phyloP scores from a whole-genome alignment of 2,329 filamentous ascomycete genomes.

The Cadophora gregata region DNA sequence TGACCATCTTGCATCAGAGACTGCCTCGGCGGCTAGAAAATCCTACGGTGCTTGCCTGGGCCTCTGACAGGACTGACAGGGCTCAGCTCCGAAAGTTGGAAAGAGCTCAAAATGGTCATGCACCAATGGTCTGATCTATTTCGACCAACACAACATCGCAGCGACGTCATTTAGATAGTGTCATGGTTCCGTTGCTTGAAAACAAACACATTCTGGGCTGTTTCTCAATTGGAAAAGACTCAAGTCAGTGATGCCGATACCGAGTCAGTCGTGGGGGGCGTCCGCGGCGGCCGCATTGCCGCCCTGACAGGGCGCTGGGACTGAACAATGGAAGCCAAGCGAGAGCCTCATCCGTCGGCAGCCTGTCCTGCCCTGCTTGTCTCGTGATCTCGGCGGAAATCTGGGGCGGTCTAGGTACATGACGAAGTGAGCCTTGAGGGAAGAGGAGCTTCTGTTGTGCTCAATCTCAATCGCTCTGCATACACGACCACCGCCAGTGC shows the following conservation, averaged over 20 bases:
- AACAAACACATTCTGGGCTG: background rate
- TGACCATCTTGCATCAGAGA: background rate
- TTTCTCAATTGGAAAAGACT: background rate
- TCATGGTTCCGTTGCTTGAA: background rate
- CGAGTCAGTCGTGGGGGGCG: background rate
- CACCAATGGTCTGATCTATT: background rate
- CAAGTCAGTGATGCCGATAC: background rate
- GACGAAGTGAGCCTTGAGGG: background rate
- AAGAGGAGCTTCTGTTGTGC: constrained; percentile 1
- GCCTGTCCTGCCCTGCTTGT: background rate
- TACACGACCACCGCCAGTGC: background rate
- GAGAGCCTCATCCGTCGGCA: background rate
- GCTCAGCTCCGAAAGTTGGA: background rate
- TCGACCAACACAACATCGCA: background rate
- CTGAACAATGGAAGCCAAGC: background rate
- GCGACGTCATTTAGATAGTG: no score
- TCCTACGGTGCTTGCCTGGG: background rate
- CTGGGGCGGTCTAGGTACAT: background rate
- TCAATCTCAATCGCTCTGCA: constrained; percentile 7
- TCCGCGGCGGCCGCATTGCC: background rate
- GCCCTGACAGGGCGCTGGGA: background rate
- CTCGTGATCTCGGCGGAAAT: constrained; percentile 15
- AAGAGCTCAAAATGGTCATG: background rate
- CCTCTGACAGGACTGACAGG: background rate
- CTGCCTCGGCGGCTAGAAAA: constrained; percentile 13